phyloP scores from a whole-genome alignment of 139 green algal species.

The Trebouxia sp. region DNA sequence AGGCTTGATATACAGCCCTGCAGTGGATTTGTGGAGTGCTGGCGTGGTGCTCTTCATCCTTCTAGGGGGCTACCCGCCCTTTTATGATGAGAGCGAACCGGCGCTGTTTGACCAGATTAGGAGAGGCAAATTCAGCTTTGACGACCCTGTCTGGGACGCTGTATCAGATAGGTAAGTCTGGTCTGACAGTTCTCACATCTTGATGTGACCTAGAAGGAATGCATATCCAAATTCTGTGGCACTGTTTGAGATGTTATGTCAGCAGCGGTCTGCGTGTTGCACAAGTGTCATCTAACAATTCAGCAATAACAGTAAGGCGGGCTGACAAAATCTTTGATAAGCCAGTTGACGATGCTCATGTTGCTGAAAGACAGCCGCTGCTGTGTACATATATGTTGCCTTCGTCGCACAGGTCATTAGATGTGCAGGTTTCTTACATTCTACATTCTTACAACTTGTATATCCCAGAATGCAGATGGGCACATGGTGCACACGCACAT shows the following conservation, averaged over 20 bases:
- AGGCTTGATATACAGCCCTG: constrained; percentile 49
- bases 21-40: constrained; percentile 72
- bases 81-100: constrained; percentile 88
- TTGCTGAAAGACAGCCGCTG: too few species aligned
- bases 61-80: constrained; percentile 89
- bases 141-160: constrained; percentile 82
- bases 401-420: too few species aligned
- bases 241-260: neutral
- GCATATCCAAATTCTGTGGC: too few species aligned
- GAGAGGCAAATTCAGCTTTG: constrained; percentile 73
- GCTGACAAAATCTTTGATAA: neutral
- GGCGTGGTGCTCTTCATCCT: constrained; percentile 86
- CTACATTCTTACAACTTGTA: too few species aligned
- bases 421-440: too few species aligned
- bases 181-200: too few species aligned
- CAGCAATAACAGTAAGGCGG: too few species aligned
- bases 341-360: neutral
- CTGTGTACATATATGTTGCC: too few species aligned
- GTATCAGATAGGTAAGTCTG: constrained; percentile 57
- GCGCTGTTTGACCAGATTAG: constrained; percentile 88
- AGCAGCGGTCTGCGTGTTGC: neutral
- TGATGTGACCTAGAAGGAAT: neutral
- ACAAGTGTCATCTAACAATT: neutral
- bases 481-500: neutral
- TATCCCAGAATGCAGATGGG: too few species aligned